These are phyloP conservation scores for Thelonectria blattea DNA, from an alignment of 2,329 filamentous ascomycete genomes.

Conservation along the genomic window DNA sequence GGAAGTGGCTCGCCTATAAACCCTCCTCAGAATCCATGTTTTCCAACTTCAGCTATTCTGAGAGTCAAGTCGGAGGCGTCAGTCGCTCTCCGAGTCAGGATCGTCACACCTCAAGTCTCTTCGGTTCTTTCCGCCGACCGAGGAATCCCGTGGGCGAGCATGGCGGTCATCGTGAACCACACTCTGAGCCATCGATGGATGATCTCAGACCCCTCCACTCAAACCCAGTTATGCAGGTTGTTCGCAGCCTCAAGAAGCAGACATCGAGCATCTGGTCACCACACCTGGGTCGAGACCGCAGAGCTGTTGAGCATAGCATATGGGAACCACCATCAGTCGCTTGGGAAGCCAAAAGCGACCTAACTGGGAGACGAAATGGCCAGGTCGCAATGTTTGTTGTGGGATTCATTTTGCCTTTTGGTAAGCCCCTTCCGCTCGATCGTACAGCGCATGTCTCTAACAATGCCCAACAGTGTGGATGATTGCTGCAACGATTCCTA, in stretches of 20 bases:
- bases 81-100: conserved; percentile 59
- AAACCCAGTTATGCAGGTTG: conserved; percentile 36
- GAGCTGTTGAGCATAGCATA: conserved; percentile 63
- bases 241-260: conserved; percentile 51
- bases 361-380: conserved; percentile 71
- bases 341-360: conserved; percentile 64
- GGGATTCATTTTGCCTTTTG: conserved; percentile 79
- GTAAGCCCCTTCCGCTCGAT: conserved; percentile 50
- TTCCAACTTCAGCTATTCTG: conserved; percentile 52
- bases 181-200: conserved; percentile 49
- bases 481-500: conserved; percentile 74
- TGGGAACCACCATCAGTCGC: conserved; percentile 78
- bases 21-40: conserved; percentile 53
- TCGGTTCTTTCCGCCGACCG: conserved; percentile 53
- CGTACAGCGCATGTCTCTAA: conserved; percentile 19
- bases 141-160: conserved; percentile 40
- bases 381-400: conserved; percentile 77
- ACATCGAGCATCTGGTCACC: conserved; percentile 74
- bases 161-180: conserved; percentile 17
- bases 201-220: conserved; percentile 45
- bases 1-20: conserved; percentile 54
- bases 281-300: conserved; percentile 69
- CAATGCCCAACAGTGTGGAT: conserved; percentile 69
- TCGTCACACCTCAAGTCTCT: conserved; percentile 52
- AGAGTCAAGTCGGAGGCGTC: conserved; percentile 54